Evolutionary conservation across 805 yeast genomes (phyloP).

Genomic region (Hanseniaspora guilliermondii): DNA sequence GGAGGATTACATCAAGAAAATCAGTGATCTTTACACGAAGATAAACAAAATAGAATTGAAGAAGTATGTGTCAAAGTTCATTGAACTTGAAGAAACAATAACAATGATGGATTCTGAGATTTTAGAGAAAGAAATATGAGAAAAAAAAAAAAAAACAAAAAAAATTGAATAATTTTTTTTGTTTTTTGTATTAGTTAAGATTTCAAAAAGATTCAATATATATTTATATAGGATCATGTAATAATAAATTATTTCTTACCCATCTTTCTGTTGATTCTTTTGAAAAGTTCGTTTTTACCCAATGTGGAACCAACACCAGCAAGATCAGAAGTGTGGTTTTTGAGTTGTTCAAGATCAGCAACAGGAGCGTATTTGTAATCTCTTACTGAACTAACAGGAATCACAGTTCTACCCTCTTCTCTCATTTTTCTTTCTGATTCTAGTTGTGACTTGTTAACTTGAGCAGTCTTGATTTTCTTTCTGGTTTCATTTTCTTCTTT

Average conservation of each 20-base stretch:
- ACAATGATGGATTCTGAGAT: slow-evolving; percentile 9
- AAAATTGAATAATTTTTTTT: neutral
- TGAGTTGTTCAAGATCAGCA: slow-evolving; percentile 38
- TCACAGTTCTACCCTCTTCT: slow-evolving; percentile 78
- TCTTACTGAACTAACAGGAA: slow-evolving; percentile 80
- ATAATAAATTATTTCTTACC: slow-evolving; percentile 17
- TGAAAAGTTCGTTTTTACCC: slow-evolving; percentile 66
- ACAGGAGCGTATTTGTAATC: slow-evolving; percentile 87
- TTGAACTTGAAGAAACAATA: slow-evolving; percentile 3
- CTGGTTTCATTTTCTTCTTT: slow-evolving; percentile 25
- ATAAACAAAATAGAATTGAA: neutral
- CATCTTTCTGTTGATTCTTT: slow-evolving; percentile 46
- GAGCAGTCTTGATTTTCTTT: slow-evolving; percentile 2
- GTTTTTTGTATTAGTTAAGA: neutral
- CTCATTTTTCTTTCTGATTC: slow-evolving; percentile 19
- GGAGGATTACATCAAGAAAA: neutral
- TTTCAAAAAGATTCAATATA: too few relatives aligned
- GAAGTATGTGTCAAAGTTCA: slow-evolving; percentile 5
- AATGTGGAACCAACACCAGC: slow-evolving; percentile 42
- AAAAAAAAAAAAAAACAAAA: neutral
- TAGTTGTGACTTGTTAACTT: neutral
- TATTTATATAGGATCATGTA: slow-evolving; percentile 14
- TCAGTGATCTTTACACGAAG: neutral
- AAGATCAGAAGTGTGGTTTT: slow-evolving; percentile 27
- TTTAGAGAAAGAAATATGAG: neutral